Evolutionary conservation across 2,329 filamentous ascomycete species (phyloP).

Genomic region (Colletotrichum higginsianum): DNA sequence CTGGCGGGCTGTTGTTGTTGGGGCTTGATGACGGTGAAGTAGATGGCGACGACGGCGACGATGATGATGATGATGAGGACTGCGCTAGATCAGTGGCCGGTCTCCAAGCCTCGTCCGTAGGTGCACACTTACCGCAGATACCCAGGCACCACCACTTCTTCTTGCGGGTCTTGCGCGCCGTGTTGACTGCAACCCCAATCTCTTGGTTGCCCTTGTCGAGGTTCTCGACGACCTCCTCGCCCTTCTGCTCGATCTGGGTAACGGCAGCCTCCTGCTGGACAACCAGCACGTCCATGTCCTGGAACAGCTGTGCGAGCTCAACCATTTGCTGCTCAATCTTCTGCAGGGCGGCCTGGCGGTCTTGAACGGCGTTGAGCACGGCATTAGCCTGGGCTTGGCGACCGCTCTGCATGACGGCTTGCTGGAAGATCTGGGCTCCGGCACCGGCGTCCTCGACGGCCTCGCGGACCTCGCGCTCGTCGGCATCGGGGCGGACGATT

Average conservation of each 20-base stretch:
- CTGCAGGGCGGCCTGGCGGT: conserved; percentile 88
- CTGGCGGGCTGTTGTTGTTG: conserved; percentile 43
- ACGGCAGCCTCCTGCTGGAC: conserved; percentile 89
- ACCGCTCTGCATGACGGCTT: conserved; percentile 86
- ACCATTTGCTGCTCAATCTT: conserved; percentile 94
- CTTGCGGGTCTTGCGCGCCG: conserved; percentile 83
- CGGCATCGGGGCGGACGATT: conserved; percentile 87
- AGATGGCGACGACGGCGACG: conserved; percentile 66
- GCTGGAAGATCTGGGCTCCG: conserved; percentile 87
- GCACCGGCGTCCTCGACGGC: conserved; percentile 79
- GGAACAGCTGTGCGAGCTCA: conserved; percentile 88
- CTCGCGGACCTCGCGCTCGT: conserved; percentile 82
- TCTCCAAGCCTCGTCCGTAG: not conserved
- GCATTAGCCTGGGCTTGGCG: conserved; percentile 85
- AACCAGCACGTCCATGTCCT: conserved; percentile 88
- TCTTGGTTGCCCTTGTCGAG: conserved; percentile 88
- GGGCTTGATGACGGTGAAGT: conserved; percentile 59
- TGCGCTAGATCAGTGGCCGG: conserved; percentile 46
- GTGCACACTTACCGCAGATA: conserved; percentile 70
- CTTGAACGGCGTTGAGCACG: conserved; percentile 83
- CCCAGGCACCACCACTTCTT: conserved; percentile 98
- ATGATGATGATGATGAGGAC: conserved; percentile 69
- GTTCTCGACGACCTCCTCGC: conserved; percentile 87
- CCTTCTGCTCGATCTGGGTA: conserved; percentile 86
- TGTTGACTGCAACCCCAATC: conserved; percentile 85